Evolutionary conservation across 176 grass and related monocot species (phyloP).

Genomic region (Pontederia paniculata): DNA sequence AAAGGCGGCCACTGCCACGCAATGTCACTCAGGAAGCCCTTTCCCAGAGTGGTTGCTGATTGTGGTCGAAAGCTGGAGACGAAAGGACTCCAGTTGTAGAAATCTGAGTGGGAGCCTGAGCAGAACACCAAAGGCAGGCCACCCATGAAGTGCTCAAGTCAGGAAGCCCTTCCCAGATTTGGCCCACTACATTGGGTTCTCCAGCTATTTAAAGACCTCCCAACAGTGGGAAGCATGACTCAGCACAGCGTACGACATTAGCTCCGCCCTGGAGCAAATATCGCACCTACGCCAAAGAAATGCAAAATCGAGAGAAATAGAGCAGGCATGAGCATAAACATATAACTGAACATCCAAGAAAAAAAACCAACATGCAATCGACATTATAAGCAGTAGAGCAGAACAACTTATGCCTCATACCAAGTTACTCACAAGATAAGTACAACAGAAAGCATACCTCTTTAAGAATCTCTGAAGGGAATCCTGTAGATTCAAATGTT

Average conservation of each 20-base stretch:
- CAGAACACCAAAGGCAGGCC: slow-evolving; percentile 33
- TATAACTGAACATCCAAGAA: slow-evolving; percentile 27
- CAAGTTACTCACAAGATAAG: not conserved
- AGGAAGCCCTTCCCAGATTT: slow-evolving; percentile 39
- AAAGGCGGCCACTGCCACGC: slow-evolving; percentile 12
- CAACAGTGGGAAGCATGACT: slow-evolving; percentile 16
- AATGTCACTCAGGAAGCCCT: slow-evolving; percentile 18
- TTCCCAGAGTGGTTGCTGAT: slow-evolving; percentile 25
- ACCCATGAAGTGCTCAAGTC: slow-evolving; percentile 24
- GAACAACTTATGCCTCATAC: slow-evolving; percentile 4
- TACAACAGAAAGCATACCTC: slow-evolving; percentile 40
- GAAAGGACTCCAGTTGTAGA: slow-evolving; percentile 22
- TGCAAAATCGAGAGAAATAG: slow-evolving; percentile 31
- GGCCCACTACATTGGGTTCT: slow-evolving; percentile 41
- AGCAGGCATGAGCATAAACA: slow-evolving; percentile 25
- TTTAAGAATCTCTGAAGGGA: slow-evolving; percentile 67
- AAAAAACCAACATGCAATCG: slow-evolving; percentile 32
- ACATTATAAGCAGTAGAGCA: slow-evolving; percentile 34
- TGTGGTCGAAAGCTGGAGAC: slow-evolving; percentile 10
- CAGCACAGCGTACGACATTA: slow-evolving; percentile 85
- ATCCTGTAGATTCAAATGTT: slow-evolving; percentile 73
- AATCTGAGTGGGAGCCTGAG: slow-evolving; percentile 19
- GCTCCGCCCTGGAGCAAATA: slow-evolving; percentile 97
- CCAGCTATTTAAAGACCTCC: slow-evolving; percentile 21
- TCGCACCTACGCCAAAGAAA: slow-evolving; percentile 95